These are phyloP conservation scores for Lactarius tabidus DNA, from an alignment of 768 basidiomycete species.

Conservation along the genomic window DNA sequence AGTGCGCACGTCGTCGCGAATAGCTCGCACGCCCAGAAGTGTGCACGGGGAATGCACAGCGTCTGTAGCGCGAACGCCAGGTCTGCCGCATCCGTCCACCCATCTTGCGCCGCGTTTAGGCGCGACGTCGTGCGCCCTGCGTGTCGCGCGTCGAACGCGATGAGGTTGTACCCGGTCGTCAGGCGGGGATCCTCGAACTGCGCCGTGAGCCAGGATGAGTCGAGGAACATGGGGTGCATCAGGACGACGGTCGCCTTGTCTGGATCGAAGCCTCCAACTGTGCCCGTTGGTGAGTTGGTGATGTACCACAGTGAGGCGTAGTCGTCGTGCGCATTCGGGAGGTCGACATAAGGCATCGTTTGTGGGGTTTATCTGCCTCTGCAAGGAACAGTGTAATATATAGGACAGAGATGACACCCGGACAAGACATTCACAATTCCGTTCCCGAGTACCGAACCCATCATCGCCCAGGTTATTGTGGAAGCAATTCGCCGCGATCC, in stretches of 20 bases:
- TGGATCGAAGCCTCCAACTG: constrained; percentile 28
- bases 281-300: constrained; percentile 29
- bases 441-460: background rate
- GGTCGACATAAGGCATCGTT: constrained; percentile 27
- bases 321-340: constrained; percentile 21
- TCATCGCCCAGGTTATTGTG: background rate
- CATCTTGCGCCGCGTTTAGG: constrained; percentile 26
- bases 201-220: constrained; percentile 28
- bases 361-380: background rate
- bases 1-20: constrained; percentile 28
- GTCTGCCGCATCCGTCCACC: constrained; percentile 32
- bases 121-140: constrained; percentile 24
- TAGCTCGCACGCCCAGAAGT: constrained; percentile 30
- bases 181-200: constrained; percentile 32
- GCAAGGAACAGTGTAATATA: background rate
- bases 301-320: constrained; percentile 31
- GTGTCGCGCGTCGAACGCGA: constrained; percentile 30
- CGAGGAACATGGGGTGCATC: constrained; percentile 30
- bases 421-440: background rate
- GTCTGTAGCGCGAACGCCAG: constrained; percentile 28
- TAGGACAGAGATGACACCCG: background rate
- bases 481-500: too few species aligned
- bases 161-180: constrained; percentile 27
- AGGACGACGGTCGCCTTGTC: constrained; percentile 29
- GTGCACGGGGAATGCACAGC: constrained; percentile 28